Base-by-base conservation (phyloP, 1,284 basidiomycete genomes). In the Vanrija humicola region DNA sequence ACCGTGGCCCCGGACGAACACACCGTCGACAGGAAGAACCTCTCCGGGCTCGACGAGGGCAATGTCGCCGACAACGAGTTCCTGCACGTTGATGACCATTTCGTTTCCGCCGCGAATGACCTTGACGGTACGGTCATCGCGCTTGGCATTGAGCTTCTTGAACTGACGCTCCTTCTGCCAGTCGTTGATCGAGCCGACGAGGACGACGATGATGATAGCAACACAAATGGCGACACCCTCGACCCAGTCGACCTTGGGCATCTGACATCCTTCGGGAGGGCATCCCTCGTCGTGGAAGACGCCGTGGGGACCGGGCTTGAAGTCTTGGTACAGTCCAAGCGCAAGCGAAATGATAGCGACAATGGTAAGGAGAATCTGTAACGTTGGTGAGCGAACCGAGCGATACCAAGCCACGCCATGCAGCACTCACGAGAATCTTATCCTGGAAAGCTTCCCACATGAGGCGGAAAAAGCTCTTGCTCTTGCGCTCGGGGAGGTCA, bases 111-210 rank as follows among this genome's bases (percentile, higher is more conserved):
- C 82, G 12, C 96, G 88, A 56, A 97, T 86, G 51, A 92, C 88
- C 77, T 96, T 97, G 68, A 98, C 86, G 10, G 84, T 84, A 46
- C 95, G 89, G 67, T 96, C 91, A 56, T 98, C 96, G 77, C 96
- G 96, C 78, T 96, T 90, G 63, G 90, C 90, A 70, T 97, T 97
- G 51, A 98, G 83, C 39, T 81, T 81, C 68, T 89, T 86, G 79
- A 98, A 98, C 77, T 98, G 95, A 7, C 86, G 85, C 74, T 98
- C 95, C 78, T 98, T 98, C 76, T 98, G 93, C 86, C 89, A 98
- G 63, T 77, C 77, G 60, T 77, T 79, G 59, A 76, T 64, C 38
- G 74, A 74, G 23, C 75, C 74, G 53, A 78, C 76, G 23, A 77
- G 59, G 47, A 81, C 77, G 63, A 78, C 75, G 56, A 90, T 75